Evolutionary conservation across 768 basidiomycete genomes (phyloP).

Genomic region (Glaciozyma martinii): DNA sequence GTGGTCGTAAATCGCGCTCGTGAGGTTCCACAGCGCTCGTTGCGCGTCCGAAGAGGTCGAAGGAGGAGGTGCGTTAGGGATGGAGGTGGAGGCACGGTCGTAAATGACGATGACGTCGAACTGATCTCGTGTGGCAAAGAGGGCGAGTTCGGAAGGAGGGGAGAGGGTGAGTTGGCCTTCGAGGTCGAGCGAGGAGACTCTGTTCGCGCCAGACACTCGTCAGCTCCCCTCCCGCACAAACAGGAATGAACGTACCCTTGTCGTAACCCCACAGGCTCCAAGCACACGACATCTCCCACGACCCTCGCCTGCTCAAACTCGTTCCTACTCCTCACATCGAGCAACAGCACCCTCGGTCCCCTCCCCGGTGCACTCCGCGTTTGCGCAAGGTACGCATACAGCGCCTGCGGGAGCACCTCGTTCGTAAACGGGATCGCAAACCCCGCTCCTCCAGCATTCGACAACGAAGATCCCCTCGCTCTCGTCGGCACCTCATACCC

Average conservation of each 20-base stretch:
- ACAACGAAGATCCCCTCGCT: neutral
- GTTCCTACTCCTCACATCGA: slow-evolving; percentile 71
- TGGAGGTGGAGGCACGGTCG: slow-evolving; percentile 52
- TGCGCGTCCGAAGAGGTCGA: slow-evolving; percentile 43
- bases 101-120: slow-evolving; percentile 84
- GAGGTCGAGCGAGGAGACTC: slow-evolving; percentile 57
- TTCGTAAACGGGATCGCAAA: slow-evolving; percentile 17
- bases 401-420: slow-evolving; percentile 9
- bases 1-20: slow-evolving; percentile 61
- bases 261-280: slow-evolving; percentile 72
- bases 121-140: slow-evolving; percentile 77
- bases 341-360: slow-evolving; percentile 49
- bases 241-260: slow-evolving; percentile 49
- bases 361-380: slow-evolving; percentile 31
- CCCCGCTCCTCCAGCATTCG: neutral
- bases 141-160: slow-evolving; percentile 57
- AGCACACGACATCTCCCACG: slow-evolving; percentile 58
- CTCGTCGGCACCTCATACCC: neutral
- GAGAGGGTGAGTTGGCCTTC: slow-evolving; percentile 66
- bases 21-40: slow-evolving; percentile 40
- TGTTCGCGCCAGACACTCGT: slow-evolving; percentile 37
- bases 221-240: neutral
- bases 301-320: slow-evolving; percentile 71
- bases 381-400: slow-evolving; percentile 34
- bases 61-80: slow-evolving; percentile 45